These are phyloP conservation scores for Didymella glomerata DNA, from an alignment of 2,329 filamentous ascomycete species.

Conservation along the genomic window DNA sequence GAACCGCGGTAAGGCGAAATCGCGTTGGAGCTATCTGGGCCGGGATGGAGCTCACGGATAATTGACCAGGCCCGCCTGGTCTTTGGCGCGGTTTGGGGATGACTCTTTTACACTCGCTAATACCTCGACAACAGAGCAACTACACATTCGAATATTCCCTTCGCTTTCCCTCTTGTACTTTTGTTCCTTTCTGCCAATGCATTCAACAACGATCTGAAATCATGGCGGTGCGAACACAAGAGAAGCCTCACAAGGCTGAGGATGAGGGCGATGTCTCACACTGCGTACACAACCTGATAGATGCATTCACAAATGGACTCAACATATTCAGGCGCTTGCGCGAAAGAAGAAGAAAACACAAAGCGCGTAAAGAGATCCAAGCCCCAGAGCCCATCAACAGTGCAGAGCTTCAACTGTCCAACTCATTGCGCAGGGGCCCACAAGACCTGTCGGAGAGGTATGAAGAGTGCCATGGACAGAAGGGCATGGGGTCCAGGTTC, in stretches of 20 bases:
- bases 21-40: conserved; percentile 23
- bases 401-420: conserved; percentile 51
- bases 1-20: conserved; percentile 31
- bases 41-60: conserved; percentile 40
- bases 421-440: conserved; percentile 53
- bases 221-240: conserved; percentile 38
- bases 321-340: conserved; percentile 56
- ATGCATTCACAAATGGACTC: conserved; percentile 56
- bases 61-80: conserved; percentile 37
- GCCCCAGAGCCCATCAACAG: conserved; percentile 33
- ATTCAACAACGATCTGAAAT: conserved; percentile 20
- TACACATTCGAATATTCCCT: conserved; percentile 23
- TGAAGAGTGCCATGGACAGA: conserved; percentile 47
- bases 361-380: conserved; percentile 35
- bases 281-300: conserved; percentile 54
- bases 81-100: conserved; percentile 30
- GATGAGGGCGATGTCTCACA: conserved; percentile 41
- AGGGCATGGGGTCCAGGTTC: conserved; percentile 49
- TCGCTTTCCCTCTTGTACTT: conserved; percentile 26
- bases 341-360: conserved; percentile 45
- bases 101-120: conserved; percentile 40
- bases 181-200: conserved; percentile 19
- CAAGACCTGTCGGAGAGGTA: conserved; percentile 56
- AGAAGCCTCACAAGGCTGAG: conserved; percentile 28
- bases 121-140: conserved; percentile 29